Percentiles rank a stretch among this genome's conserved stretches.
These are phyloP conservation scores for Pichia eremophila DNA, from an alignment of 805 yeast species.

Conservation along the genomic window DNA sequence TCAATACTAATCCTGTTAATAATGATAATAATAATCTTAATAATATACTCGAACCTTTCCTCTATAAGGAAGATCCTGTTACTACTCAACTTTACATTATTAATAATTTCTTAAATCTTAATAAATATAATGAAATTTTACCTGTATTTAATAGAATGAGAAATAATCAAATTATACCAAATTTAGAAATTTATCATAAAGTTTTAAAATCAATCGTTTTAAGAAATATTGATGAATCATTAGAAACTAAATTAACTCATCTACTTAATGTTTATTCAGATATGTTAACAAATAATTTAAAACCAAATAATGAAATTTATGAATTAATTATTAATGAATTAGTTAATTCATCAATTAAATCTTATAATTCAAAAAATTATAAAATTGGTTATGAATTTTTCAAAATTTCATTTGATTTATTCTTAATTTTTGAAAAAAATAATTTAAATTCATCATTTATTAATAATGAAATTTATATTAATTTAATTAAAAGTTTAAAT, in stretches of 20 bases:
- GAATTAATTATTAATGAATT: conserved; percentile 41
- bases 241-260: conserved; percentile 53
- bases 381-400: conserved; percentile 37
- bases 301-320: conserved; percentile 50
- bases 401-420: conserved; percentile 42
- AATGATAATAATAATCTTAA: too few species aligned
- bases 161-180: conserved; percentile 34
- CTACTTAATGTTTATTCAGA: conserved; percentile 63
- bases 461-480: conserved; percentile 13
- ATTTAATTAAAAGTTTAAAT: conserved; percentile 20
- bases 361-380: conserved; percentile 28
- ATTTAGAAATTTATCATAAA: conserved; percentile 41
- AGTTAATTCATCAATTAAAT: conserved; percentile 38
- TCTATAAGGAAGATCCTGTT: conserved; percentile 6
- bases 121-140: conserved; percentile 26
- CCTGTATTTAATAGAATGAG: conserved; percentile 25
- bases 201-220: conserved; percentile 45
- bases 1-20: too few species aligned
- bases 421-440: conserved; percentile 20
- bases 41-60: background rate
- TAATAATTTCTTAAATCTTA: conserved; percentile 13
- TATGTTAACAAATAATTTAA: conserved; percentile 40
- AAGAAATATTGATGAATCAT: conserved; percentile 43
- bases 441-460: conserved; percentile 9
- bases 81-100: conserved; percentile 16